Evolutionary conservation across 306 rosid species (phyloP).

Genomic region (Arachis hypogaea): DNA sequence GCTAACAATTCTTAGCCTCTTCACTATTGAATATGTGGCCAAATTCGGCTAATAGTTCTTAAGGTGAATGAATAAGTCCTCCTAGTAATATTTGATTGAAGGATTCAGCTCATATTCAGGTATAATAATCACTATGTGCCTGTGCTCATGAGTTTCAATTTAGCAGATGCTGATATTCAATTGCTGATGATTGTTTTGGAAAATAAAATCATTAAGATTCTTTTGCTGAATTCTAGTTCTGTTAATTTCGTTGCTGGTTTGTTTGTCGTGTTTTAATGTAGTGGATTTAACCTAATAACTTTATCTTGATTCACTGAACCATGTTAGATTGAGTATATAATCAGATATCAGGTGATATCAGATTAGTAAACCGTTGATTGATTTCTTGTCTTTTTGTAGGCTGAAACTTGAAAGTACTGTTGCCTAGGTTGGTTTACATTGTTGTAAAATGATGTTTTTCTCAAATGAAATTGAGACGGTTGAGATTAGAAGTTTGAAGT

Average conservation of each 20-base stretch:
- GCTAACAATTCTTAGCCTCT: not conserved
- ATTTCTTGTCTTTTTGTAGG: too few species aligned
- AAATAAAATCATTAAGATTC: not conserved
- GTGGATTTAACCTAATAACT: not conserved
- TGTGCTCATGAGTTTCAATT: not conserved
- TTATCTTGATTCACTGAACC: not conserved
- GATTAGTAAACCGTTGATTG: too few species aligned
- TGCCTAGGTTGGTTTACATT: not conserved
- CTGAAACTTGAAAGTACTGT: not conserved
- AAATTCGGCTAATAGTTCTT: not conserved
- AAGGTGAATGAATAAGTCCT: not conserved
- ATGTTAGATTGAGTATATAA: not conserved
- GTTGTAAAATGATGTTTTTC: not conserved
- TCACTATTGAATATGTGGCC: not conserved
- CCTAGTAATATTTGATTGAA: not conserved
- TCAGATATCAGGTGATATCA: not conserved
- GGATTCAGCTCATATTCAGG: not conserved
- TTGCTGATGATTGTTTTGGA: conserved; percentile 12
- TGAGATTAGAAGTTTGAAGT: not conserved
- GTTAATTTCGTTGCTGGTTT: not conserved
- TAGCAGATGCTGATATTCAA: not conserved
- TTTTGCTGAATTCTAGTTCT: not conserved
- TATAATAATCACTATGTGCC: not conserved
- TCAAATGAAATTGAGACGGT: not conserved
- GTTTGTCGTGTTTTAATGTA: not conserved